Percentiles rank a stretch among this genome's conserved stretches.
Conservation (phyloP, 306 rosid genomes). For the Ammopiptanthus mongolicus region DNA sequence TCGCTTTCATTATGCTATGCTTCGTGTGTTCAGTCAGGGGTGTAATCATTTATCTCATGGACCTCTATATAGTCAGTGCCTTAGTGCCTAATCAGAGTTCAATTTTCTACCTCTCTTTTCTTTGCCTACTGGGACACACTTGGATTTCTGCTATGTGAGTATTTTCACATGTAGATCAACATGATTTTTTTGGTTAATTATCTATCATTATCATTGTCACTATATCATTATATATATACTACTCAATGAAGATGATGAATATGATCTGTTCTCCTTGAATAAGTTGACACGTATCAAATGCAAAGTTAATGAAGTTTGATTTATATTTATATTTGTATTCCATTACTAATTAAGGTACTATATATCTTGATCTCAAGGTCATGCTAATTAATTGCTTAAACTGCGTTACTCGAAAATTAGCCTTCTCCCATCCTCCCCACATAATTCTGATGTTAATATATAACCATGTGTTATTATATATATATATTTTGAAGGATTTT, state of each 20-base stretch:
- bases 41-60: slow-evolving; percentile 30
- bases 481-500: too few relatives aligned
- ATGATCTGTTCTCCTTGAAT: background rate
- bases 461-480: too few relatives aligned
- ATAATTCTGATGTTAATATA: too few relatives aligned
- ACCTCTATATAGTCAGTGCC: slow-evolving; percentile 22
- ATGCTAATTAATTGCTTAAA: too few relatives aligned
- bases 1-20: background rate
- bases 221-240: background rate
- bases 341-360: background rate
- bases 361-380: background rate
- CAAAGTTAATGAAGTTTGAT: background rate
- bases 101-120: background rate
- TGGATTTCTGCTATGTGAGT: background rate
- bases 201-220: background rate
- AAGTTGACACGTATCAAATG: background rate
- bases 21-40: slow-evolving; percentile 24
- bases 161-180: background rate
- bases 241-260: background rate
- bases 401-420: too few relatives aligned
- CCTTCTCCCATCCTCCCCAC: too few relatives aligned
- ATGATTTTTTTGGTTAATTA: background rate
- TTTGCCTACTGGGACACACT: background rate
- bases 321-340: background rate
- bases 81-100: slow-evolving; percentile 28